Base-by-base conservation (phyloP, 2,329 filamentous ascomycete genomes). In the Dactylellina sp. region DNA sequence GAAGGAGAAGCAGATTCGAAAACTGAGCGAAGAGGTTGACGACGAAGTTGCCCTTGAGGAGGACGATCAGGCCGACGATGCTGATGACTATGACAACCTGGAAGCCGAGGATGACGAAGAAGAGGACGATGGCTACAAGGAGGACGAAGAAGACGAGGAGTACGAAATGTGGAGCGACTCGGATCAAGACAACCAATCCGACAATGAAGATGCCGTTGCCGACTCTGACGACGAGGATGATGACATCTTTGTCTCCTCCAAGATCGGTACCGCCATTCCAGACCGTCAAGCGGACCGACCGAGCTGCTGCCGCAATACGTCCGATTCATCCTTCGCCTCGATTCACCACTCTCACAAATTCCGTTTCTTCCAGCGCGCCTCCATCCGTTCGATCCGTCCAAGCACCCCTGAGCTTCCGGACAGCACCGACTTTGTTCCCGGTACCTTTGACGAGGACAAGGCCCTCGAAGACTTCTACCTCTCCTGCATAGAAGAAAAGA, bases 381-480 rank as follows among this genome's bases (percentile, higher is more conserved):
- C 57, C 18, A 35, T 89, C 77, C 89, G 89, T 25, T 18, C 70
- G 1, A 74, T 89, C 77, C 89, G 89, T 20, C 86, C 88, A 40
- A 85, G 86, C 22, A 91, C 90, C 0, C 91, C 92, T 1, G 92
- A 97, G 79, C 85, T 99, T 9, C 95, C 95, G 0, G 95, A 99
- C 81, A 97, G 93, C 81, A 98, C 95, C 12, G 95, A 99, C 81
- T 99, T 99, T 77, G 95, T 99, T n/a, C 98, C 95, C 79, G 95
- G 95, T 70, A 99, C 95, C 0, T 85, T 99, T 18, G 95, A 99
- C 77, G 95, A 99, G 81, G 95, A 99, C 79, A 89, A 92, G 47
- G 92, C 93, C 1, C 83, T 98, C n/a, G 95, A 99, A 80, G 92
- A 93, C 77, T 94, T 92, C 0, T 99, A 97, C 81, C 86, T 96